Base-by-base conservation (phyloP, 169 alveolate species). In the Eimeria acervulina region DNA sequence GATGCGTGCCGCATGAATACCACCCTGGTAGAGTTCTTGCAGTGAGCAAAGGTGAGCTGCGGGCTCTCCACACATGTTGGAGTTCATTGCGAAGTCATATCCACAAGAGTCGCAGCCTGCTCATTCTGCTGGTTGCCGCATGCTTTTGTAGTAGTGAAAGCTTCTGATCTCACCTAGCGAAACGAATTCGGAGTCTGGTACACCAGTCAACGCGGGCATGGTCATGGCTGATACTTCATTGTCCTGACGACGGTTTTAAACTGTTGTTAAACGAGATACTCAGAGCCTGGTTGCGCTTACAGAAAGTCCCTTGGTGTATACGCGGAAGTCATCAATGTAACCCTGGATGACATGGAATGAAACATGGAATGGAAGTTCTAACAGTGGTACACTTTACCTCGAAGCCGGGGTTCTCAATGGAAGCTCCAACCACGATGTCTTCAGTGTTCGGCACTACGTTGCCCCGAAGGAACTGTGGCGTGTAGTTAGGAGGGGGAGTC, bases 11-110 rank as follows among this genome's bases (percentile, higher is more conserved):
- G 89, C 88, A 33, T 95, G 96, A 47, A 95, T 88, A 31, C 93
- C 96, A 28, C 96, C 95, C 76, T 95, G 95, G 87, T 95, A 95
- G 44, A 95, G 87, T 76, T 95, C 96, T 85, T 76, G 91, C n/a
- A 95, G 96, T 12, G 96, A 90, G 96, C 96, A 95, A 23, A 95
- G 72, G 84, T 95, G 95, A 2, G 96, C 90, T 33, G 96, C 96
- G 68, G 95, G 95, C 90, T 90, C 96, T 42, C 93, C 93, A 59
- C 96, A 95, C 83, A 95, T 76, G 88, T 95, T 85, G 12, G 95
- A 95, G 90, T 80, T 84, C 74, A 78, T 36, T 1, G 95, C 95
- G 44, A 36, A 59, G 31, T 95, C 96, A 17, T 52, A 85, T 66
- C 91, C 52, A 36, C 96, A 95, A 84, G 85, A 40, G 26, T 84